Evolutionary conservation across 2,329 filamentous ascomycete species (phyloP), one percentile per base, ranked within the genome.

Genomic region (Epichloe scottii): DNA sequence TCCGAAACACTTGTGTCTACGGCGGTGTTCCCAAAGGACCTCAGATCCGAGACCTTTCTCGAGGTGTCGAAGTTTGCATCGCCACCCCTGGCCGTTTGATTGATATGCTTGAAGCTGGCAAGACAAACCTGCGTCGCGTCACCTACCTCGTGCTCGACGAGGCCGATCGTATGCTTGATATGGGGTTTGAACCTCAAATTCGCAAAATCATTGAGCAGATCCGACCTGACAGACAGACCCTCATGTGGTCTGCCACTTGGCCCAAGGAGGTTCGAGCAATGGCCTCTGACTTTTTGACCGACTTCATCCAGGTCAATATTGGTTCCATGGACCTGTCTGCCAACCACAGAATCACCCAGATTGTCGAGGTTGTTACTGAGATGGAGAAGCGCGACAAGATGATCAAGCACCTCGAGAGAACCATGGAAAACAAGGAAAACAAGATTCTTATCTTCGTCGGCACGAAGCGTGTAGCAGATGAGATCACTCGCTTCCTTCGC

Each of bases 241-340:
- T 93, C 77, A 95, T 98, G 89, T 98, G 91, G 89, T 98, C 93
- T 54, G 93, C 93, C 61, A 98, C 93, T 6, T 98, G 93, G 90
- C 93, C 93, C 64, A 96, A 96, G 79, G 91, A 97, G 70, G 91
- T 98, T 60, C 88, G 91, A 64, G 86, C 90, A 66, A 78, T 97
- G 61, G 91, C 90, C 51, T 75, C 84, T 48, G 90, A 96, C 67
- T 96, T 93, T 77, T 80, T 95, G 63, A 84, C 86, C 61, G 86
- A 98, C 68, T 97, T 93, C 72, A 97, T 97, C 62, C 93, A 98
- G 74, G 93, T 97, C 73, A 97, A 97, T 75, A 93, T 96, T 63
- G 91, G 89, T 65, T 97, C 93, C 54, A 81, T 95, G 79, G 93
- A 97, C 59, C 79, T 98, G 53, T 86, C 91, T 66, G 89, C 93